These are phyloP conservation scores for Corymbia citriodora DNA, from an alignment of 441 rosid genomes.

Conservation along the genomic window DNA sequence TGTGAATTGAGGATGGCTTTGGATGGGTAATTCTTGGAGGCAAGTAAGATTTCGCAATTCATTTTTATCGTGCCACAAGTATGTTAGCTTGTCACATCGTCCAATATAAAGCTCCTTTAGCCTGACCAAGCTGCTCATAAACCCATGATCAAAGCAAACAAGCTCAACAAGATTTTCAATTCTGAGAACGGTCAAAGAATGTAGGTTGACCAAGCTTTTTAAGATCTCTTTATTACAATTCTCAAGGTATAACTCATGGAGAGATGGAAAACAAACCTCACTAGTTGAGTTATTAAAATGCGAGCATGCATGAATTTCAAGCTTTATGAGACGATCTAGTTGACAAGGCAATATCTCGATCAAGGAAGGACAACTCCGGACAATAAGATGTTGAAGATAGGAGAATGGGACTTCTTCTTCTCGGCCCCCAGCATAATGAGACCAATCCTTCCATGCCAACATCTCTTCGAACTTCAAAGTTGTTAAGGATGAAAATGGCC, in stretches of 20 bases:
- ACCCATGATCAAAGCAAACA: background rate
- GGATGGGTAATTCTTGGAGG: background rate
- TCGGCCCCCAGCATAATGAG: background rate
- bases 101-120: background rate
- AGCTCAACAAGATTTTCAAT: background rate
- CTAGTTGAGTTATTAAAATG: background rate
- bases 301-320: background rate
- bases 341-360: background rate
- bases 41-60: background rate
- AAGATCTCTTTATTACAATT: background rate
- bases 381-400: background rate
- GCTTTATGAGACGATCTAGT: background rate
- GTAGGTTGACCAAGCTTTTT: background rate
- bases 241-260: background rate
- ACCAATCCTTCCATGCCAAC: background rate
- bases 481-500: background rate
- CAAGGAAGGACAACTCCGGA: background rate
- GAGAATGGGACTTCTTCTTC: background rate
- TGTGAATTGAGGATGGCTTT: background rate
- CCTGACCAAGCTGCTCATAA: background rate
- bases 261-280: background rate
- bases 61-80: background rate
- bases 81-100: background rate
- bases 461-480: background rate
- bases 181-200: background rate